Conservation (phyloP, 1,139 yeast genomes). For the Saccharomyces uvarum region DNA sequence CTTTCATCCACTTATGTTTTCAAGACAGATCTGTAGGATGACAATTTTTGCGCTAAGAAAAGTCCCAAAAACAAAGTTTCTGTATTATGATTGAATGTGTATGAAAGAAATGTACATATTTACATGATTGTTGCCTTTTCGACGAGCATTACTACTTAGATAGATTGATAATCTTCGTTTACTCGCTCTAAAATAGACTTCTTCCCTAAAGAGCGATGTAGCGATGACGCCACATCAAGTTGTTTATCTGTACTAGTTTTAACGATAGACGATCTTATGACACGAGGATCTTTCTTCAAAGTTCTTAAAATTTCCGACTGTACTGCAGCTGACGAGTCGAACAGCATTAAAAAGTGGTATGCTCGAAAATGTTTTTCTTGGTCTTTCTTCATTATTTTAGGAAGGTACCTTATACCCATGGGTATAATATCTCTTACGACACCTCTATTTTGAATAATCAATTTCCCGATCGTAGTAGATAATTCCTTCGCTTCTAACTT, state of each 20-base stretch:
- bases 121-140: not conserved
- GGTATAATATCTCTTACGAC: conserved; percentile 76
- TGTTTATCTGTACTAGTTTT: conserved; percentile 54
- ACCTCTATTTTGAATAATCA: conserved; percentile 84
- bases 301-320: conserved; percentile 81
- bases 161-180: not conserved
- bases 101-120: not conserved
- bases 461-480: conserved; percentile 73
- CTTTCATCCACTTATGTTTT: no score
- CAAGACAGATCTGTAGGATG: no score
- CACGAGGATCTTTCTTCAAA: conserved; percentile 80
- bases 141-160: not conserved
- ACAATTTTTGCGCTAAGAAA: not conserved
- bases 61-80: not conserved
- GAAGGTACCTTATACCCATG: conserved; percentile 70
- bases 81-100: not conserved
- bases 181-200: conserved; percentile 19
- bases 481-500: conserved; percentile 56
- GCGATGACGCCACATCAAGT: conserved; percentile 48
- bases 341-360: conserved; percentile 74
- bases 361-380: conserved; percentile 90
- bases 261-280: conserved; percentile 67
- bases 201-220: conserved; percentile 34
- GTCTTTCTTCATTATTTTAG: conserved; percentile 73
- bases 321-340: conserved; percentile 78